Percentiles rank a stretch among this genome's conserved stretches.
phyloP scores from a whole-genome alignment of 1,139 yeast species.

The Blastobotrys apis region DNA sequence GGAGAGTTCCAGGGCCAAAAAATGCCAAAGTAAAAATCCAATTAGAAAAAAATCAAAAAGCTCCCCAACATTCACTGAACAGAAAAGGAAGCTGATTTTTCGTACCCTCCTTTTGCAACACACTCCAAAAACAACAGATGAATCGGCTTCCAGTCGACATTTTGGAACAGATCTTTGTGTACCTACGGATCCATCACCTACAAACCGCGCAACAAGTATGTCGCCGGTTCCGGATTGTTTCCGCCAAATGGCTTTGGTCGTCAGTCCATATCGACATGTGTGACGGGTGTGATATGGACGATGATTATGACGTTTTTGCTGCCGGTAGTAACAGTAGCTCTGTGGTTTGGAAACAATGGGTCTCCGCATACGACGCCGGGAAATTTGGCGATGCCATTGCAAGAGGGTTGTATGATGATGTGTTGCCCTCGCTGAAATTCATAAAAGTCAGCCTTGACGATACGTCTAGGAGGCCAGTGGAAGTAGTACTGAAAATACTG shows the following conservation, averaged over 20 bases:
- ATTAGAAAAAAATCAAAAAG: too few relatives aligned
- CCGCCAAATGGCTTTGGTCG: constrained; percentile 1
- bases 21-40: too few relatives aligned
- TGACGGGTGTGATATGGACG: neutral
- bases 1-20: too few relatives aligned
- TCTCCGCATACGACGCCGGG: neutral
- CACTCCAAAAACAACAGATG: neutral
- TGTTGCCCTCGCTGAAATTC: neutral
- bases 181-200: neutral
- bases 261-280: constrained; percentile 1
- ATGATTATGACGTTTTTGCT: too few relatives aligned
- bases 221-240: neutral
- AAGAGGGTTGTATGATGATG: neutral
- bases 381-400: neutral
- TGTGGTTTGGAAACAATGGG: too few relatives aligned
- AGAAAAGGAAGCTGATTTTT: too few relatives aligned
- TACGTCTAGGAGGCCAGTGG: neutral
- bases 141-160: neutral
- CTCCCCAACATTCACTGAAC: too few relatives aligned
- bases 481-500: neutral
- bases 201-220: neutral
- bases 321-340: too few relatives aligned
- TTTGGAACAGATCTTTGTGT: neutral
- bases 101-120: too few relatives aligned
- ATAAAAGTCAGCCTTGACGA: neutral